Conservation (phyloP, 805 yeast genomes). For the Pichia paraexigua region DNA sequence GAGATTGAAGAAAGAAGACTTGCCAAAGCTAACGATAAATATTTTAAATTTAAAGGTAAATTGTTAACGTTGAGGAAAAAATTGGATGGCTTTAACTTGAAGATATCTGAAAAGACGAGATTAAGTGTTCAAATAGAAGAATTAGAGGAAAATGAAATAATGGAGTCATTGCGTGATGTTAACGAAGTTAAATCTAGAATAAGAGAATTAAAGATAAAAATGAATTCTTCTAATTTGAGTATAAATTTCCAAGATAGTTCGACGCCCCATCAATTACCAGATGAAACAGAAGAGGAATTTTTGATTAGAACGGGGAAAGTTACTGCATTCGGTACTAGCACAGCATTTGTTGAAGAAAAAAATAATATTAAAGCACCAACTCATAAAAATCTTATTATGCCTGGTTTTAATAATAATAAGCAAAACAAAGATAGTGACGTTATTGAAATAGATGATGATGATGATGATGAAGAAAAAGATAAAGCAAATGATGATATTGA, state of each 20-base stretch:
- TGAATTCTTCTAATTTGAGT: conserved; percentile 4
- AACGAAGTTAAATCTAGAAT: conserved; percentile 45
- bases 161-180: conserved; percentile 50
- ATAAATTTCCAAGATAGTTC: conserved; percentile 11
- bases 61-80: conserved; percentile 40
- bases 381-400: conserved; percentile 41
- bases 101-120: conserved; percentile 56
- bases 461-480: conserved; percentile 4
- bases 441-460: not conserved
- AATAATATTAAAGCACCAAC: conserved; percentile 19
- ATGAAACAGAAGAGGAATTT: conserved; percentile 74
- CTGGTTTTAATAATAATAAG: conserved; percentile 34
- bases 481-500: conserved; percentile 13
- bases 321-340: conserved; percentile 81
- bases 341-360: conserved; percentile 43
- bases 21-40: conserved; percentile 51
- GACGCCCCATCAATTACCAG: conserved; percentile 35
- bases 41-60: conserved; percentile 36
- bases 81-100: conserved; percentile 43
- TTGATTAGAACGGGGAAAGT: conserved; percentile 84
- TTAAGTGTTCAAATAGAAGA: conserved; percentile 46
- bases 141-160: conserved; percentile 43
- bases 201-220: conserved; percentile 20
- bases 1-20: conserved; percentile 72
- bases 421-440: conserved; percentile 12